Base-by-base conservation (phyloP, 192 early-diverging fungal species). In the Mortierella antarctica region DNA sequence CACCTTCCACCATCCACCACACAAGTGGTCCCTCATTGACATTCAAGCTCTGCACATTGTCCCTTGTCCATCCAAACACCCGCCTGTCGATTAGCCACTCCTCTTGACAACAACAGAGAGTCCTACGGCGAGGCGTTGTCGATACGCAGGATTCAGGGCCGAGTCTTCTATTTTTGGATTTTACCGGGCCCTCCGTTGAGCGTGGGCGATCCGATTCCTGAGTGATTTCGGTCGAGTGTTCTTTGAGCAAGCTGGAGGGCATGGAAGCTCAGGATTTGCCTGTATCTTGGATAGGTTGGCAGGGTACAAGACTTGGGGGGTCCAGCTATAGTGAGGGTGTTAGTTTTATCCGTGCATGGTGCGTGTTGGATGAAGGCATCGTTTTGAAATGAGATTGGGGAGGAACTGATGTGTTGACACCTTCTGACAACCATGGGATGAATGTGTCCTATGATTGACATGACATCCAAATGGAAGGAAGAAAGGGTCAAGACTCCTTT, bases 71-170 rank as follows among this genome's bases (percentile, higher is more conserved):
- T n/a, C n/a, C n/a, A n/a, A n/a, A n/a, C n/a, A n/a, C n/a, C n/a
- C n/a, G n/a, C n/a, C n/a, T n/a, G n/a, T n/a, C n/a, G n/a, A n/a
- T n/a, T n/a, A n/a, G n/a, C n/a, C n/a, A n/a, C n/a, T n/a, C n/a
- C n/a, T n/a, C n/a, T n/a, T n/a, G n/a, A n/a, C n/a, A n/a, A n/a
- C n/a, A n/a, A n/a, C n/a, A n/a, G 49, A 65, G 47, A 44, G 64
- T 65, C 2, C 4, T 65, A 65, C 51, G 64, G 64, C 52, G 64
- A 54, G 64, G 64, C 40, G 64, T 65, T 44, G 41, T 65, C 7
- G 64, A 65, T 18, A 65, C 64, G 40, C 64, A 54, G 51, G 64
- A 55, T 65, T n/a, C 64, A 65, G 52, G 64, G 54, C 64, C 64
- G 7, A 54, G 64, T 23, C 49, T 51, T 23, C 62, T 64, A 11